Base-by-base conservation (phyloP, 768 basidiomycete species). In the Leccinum pellstonianum region DNA sequence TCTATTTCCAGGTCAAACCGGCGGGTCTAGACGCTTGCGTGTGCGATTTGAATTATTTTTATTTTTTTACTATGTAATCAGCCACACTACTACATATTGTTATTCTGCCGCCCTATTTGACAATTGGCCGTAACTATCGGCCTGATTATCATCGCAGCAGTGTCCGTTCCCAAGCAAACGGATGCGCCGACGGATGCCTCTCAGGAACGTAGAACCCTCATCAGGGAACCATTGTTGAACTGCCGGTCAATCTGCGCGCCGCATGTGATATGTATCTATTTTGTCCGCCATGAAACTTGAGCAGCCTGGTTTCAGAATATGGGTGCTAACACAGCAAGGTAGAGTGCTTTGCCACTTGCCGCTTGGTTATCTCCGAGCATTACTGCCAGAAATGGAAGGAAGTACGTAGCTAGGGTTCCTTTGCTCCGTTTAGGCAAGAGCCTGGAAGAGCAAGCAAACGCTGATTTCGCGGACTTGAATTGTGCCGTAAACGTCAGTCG, bases 91-190 rank as follows among this genome's bases (percentile, higher is more conserved):
- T 23, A 50, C 49, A 27, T 27, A 29, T 50, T 27, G 9, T 27
- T 50, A 0, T 50, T 50, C 43, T 17, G 27, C 27, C 49, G 14
- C 4, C 8, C 27, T 21, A 46, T 27, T 50, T 50, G 27, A 52
- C 31, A 33, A 31, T 14, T 6, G 14, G 4, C 17, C 49, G 51
- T 56, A 37, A 17, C 25, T 11, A n/a, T 21, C 57, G 57, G 56
- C 46, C 50, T 48, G 50, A 27, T 37, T 38, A 65, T 38, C 25
- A 37, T 38, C 52, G 15, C 35, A 54, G n/a, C 38, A 21, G 58
- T 57, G 38, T n/a, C 14, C 8, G n/a, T 54, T 54, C 41, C 43
- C 41, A 64, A 37, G 49, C 21, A 41, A 57, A 55, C 33, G 21
- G 54, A 41, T 43, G 49, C 35, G 9, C 14, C 51, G 11, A 19